Evolutionary conservation across 2,329 filamentous ascomycete genomes (phyloP).

Genomic region (Nemania sp.): DNA sequence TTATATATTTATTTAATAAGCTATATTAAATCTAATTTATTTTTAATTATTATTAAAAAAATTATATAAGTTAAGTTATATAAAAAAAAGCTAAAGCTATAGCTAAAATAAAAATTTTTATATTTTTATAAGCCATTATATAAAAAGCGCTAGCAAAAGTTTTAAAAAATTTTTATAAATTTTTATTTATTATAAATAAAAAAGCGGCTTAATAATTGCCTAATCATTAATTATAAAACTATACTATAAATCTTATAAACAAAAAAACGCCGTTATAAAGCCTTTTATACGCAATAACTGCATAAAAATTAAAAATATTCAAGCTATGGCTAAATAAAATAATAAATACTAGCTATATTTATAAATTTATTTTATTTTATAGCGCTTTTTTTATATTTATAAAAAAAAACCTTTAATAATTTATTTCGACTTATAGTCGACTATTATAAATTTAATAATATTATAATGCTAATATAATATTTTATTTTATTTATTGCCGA

Average conservation of each 20-base stretch:
- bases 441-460: too few relatives aligned
- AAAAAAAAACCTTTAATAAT: background rate
- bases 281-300: background rate
- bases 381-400: too few relatives aligned
- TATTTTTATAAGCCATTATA: too few relatives aligned
- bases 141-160: too few relatives aligned
- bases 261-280: too few relatives aligned
- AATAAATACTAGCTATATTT: background rate
- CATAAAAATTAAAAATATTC: background rate
- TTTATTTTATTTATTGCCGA: too few relatives aligned
- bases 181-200: background rate
- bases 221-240: background rate
- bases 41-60: background rate
- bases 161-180: background rate
- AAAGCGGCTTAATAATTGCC: background rate
- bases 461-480: too few relatives aligned
- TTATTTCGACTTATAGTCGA: too few relatives aligned
- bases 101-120: too few relatives aligned
- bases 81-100: too few relatives aligned
- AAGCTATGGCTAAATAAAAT: conserved; percentile 1
- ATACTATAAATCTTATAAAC: background rate
- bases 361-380: too few relatives aligned
- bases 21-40: background rate
- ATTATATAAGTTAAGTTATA: too few relatives aligned
- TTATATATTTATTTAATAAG: background rate